Evolutionary conservation across 148 eudicot species (phyloP).

Genomic region (Polygonum maritimum): DNA sequence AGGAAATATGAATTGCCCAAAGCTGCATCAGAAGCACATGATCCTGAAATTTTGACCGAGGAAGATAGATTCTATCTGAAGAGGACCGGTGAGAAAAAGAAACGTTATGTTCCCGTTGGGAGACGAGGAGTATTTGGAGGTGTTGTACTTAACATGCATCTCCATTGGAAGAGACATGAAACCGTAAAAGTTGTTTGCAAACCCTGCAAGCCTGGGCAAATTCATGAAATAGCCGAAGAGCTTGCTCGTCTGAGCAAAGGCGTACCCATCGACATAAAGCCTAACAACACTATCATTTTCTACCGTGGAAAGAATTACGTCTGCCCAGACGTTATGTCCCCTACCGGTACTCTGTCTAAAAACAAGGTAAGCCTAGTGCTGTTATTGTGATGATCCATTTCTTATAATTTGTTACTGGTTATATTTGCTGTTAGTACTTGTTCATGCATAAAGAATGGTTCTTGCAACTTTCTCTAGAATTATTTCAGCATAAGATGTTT

Average conservation of each 20-base stretch:
- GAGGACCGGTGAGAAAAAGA: slow-evolving; percentile 97
- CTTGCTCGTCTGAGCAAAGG: slow-evolving; percentile 86
- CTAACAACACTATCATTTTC: slow-evolving; percentile 72
- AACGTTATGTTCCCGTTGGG: slow-evolving; percentile 91
- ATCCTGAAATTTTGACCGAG: slow-evolving; percentile 89
- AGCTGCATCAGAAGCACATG: slow-evolving; percentile 61
- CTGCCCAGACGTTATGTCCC: slow-evolving; percentile 81
- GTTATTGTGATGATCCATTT: not conserved
- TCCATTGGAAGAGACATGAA: slow-evolving; percentile 96
- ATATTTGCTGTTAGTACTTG: not conserved
- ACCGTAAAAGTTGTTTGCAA: slow-evolving; percentile 90
- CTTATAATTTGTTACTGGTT: not conserved
- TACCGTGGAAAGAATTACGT: slow-evolving; percentile 96
- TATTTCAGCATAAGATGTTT: not conserved
- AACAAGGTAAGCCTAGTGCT: slow-evolving; percentile 47
- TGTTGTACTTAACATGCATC: slow-evolving; percentile 97
- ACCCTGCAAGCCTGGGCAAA: slow-evolving; percentile 88
- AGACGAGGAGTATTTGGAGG: slow-evolving; percentile 99
- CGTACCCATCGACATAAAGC: slow-evolving; percentile 75
- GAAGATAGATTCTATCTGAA: slow-evolving; percentile 88
- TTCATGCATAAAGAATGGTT: not conserved
- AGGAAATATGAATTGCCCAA: slow-evolving; percentile 77
- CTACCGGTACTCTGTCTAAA: slow-evolving; percentile 83
- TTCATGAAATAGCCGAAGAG: slow-evolving; percentile 82
- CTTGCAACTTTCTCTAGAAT: not conserved